Conservation (phyloP, 176 grass and related monocot genomes). For the Oryza meyeriana region DNA sequence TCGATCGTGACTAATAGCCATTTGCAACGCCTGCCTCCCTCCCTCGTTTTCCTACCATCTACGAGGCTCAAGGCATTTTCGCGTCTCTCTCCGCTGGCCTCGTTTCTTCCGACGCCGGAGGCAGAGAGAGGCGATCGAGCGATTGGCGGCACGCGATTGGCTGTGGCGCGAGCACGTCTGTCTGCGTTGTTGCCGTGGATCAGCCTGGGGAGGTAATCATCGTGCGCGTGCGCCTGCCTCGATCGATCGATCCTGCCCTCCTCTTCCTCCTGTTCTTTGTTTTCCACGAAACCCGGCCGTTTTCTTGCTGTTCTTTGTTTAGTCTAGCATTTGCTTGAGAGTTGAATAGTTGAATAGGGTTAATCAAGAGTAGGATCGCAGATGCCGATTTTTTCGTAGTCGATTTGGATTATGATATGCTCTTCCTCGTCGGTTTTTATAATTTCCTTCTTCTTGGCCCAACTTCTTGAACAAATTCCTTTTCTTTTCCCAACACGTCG, state of each 20-base stretch:
- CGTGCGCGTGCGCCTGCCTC: not conserved
- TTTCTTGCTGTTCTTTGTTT: too few species aligned
- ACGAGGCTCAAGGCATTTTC: too few species aligned
- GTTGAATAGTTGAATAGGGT: too few species aligned
- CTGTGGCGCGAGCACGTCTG: not conserved
- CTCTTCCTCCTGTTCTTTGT: too few species aligned
- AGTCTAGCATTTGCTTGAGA: too few species aligned
- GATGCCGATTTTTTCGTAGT: not conserved
- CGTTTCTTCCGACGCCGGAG: not conserved
- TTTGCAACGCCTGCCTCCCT: not conserved
- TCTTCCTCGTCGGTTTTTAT: not conserved
- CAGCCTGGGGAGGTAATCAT: not conserved
- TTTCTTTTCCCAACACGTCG: too few species aligned
- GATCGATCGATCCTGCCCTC: not conserved
- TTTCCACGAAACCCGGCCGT: too few species aligned
- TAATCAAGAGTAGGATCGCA: too few species aligned
- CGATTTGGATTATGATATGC: not conserved
- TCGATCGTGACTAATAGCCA: not conserved
- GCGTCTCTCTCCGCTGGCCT: not conserved
- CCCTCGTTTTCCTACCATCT: not conserved
- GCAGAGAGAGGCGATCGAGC: not conserved
- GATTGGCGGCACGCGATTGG: too few species aligned
- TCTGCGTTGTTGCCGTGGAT: not conserved
- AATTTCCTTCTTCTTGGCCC: not conserved
- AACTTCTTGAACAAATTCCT: not conserved